A percentile compares a stretch with the other conserved stretches of the same genome.
Conservation (phyloP, 2,329 filamentous ascomycete species). For the Trichophyton verrucosum region DNA sequence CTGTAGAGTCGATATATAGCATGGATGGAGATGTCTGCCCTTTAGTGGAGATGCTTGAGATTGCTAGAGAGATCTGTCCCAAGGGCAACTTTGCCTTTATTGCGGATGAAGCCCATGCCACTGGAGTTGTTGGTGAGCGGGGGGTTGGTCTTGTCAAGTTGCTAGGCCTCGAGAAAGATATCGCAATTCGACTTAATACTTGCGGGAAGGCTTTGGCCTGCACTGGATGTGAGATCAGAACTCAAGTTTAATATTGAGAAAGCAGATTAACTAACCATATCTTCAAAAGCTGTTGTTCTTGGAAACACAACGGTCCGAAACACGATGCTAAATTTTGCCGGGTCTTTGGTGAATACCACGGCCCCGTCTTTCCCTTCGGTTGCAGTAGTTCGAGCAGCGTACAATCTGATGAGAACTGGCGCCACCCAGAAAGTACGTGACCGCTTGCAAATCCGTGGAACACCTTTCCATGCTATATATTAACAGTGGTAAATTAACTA, state of each 20-base stretch:
- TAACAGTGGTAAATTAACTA: background rate
- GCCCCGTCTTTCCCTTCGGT: constrained; percentile 47
- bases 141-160: constrained; percentile 32
- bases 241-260: constrained; percentile 5
- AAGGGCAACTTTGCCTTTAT: constrained; percentile 18
- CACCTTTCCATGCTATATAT: background rate
- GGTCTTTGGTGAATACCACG: constrained; percentile 55
- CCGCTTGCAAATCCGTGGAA: background rate
- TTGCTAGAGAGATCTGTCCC: constrained; percentile 25
- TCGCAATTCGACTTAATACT: constrained; percentile 32
- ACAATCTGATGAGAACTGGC: constrained; percentile 37
- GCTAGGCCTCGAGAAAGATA: constrained; percentile 33
- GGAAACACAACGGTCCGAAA: constrained; percentile 42
- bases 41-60: constrained; percentile 26
- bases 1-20: constrained; percentile 36
- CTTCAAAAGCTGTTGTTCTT: constrained; percentile 39
- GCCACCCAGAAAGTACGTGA: constrained; percentile 26
- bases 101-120: constrained; percentile 38
- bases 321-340: constrained; percentile 56
- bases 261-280: no score
- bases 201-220: constrained; percentile 38
- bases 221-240: constrained; percentile 43
- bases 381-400: constrained; percentile 40
- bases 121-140: constrained; percentile 31
- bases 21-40: constrained; percentile 39